Percentiles rank a stretch among this genome's conserved stretches.
phyloP scores from a whole-genome alignment of 2,329 filamentous ascomycete genomes.

The Seiridium unicorne region DNA sequence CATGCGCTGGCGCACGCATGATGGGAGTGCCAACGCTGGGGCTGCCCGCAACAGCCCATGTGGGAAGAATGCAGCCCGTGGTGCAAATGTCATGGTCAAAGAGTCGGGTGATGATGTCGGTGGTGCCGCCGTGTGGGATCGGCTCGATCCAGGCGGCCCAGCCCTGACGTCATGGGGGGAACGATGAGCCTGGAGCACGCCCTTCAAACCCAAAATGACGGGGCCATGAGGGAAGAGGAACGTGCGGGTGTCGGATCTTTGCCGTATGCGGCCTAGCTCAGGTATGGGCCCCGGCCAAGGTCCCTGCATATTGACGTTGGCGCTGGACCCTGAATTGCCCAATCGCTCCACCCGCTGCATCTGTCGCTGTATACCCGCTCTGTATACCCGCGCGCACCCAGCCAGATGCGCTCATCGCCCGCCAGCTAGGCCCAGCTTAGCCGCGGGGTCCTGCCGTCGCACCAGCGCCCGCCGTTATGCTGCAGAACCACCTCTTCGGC shows the following conservation, averaged over 20 bases:
- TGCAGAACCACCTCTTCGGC: constrained; percentile 29
- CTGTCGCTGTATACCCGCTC: no score
- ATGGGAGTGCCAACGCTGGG: not conserved
- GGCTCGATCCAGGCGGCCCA: constrained; percentile 8
- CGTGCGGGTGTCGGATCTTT: not conserved
- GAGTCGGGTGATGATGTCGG: constrained; percentile 20
- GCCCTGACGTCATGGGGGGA: constrained; percentile 17
- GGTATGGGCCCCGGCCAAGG: constrained; percentile 1
- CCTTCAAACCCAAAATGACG: not conserved
- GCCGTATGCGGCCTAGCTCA: not conserved
- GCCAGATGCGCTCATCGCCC: not conserved
- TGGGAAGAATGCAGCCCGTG: not conserved
- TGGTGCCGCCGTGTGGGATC: constrained; percentile 19
- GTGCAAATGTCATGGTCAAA: constrained; percentile 8
- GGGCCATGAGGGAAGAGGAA: not conserved
- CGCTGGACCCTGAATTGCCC: constrained; percentile 2
- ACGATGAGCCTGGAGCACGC: no score
- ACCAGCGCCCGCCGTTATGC: not conserved
- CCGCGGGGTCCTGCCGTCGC: not conserved
- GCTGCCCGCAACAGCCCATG: not conserved
- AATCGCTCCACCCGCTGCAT: no score
- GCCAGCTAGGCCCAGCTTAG: no score
- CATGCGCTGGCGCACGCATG: not conserved
- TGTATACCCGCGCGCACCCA: not conserved
- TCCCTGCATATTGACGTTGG: constrained; percentile 15